Evolutionary conservation across 257 asterid genomes (phyloP).

Genomic region (Anisodus tanguticus): DNA sequence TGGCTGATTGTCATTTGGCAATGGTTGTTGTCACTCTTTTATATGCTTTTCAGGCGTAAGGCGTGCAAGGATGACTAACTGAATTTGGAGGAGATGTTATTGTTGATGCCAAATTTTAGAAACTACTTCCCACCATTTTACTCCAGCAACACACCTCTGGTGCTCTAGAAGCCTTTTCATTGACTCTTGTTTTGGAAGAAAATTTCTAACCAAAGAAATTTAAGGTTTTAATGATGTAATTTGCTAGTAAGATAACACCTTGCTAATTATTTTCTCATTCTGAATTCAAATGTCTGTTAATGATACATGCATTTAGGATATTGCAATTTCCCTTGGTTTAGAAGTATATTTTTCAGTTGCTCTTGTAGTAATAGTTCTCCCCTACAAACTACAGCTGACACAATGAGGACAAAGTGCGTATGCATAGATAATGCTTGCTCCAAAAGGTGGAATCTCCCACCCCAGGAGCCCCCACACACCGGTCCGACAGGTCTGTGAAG

Average conservation of each 20-base stretch:
- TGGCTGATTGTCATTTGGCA: slow-evolving; percentile 66
- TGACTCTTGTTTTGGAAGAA: background rate
- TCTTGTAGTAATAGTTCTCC: background rate
- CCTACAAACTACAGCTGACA: background rate
- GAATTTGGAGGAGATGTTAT: slow-evolving; percentile 12
- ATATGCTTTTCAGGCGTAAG: slow-evolving; percentile 57
- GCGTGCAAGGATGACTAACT: slow-evolving; percentile 64
- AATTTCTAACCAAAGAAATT: background rate
- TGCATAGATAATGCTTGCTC: background rate
- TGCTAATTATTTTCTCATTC: slow-evolving; percentile 23
- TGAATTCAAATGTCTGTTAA: slow-evolving; percentile 10
- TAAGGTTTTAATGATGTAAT: background rate
- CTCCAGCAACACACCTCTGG: background rate
- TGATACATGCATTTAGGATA: background rate
- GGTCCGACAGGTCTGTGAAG: too few relatives aligned
- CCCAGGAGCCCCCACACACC: too few relatives aligned
- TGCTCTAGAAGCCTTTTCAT: background rate
- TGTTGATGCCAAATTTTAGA: slow-evolving; percentile 4
- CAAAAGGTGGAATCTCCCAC: too few relatives aligned
- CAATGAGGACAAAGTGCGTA: background rate
- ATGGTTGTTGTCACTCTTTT: slow-evolving; percentile 70
- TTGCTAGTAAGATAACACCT: background rate
- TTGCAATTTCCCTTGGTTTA: background rate
- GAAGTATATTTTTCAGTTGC: background rate
- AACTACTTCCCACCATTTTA: slow-evolving; percentile 1